Conservation (phyloP, 2,329 filamentous ascomycete species). For the Colletotrichum sp. region DNA sequence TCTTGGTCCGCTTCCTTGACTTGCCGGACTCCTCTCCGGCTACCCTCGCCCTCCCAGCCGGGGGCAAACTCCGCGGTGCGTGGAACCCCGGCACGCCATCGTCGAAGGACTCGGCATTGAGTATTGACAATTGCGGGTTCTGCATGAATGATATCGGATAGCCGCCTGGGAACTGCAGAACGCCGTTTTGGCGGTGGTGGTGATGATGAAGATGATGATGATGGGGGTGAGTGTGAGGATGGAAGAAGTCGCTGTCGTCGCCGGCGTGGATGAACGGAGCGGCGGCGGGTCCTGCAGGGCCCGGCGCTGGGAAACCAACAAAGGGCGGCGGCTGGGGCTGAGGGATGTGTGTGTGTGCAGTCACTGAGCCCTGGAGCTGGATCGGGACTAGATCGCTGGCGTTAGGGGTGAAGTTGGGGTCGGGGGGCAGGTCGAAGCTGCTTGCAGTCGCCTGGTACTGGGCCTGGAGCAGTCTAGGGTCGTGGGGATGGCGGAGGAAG, state of each 20-base stretch:
- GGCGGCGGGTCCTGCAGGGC: background rate
- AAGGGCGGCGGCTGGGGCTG: background rate
- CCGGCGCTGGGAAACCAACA: background rate
- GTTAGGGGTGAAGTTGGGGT: background rate
- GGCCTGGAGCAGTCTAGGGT: constrained; percentile 19
- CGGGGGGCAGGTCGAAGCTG: background rate
- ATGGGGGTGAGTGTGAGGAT: background rate
- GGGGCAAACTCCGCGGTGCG: constrained; percentile 22
- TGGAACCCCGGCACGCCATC: constrained; percentile 30
- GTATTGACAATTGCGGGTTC: constrained; percentile 41
- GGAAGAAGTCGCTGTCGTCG: background rate
- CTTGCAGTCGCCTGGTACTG: constrained; percentile 3
- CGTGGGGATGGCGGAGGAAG: constrained; percentile 19
- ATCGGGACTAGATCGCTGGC: constrained; percentile 10
- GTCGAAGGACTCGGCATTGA: constrained; percentile 52
- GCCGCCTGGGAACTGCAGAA: constrained; percentile 3
- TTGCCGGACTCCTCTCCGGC: constrained; percentile 10
- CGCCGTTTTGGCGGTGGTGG: background rate
- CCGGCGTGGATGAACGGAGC: background rate
- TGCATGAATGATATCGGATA: constrained; percentile 27
- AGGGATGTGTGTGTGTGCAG: background rate
- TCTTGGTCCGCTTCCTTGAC: constrained; percentile 36
- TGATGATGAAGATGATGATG: background rate
- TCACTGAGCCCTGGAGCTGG: background rate
- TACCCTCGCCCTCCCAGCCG: constrained; percentile 7